Conservation (phyloP, 768 basidiomycete genomes). For the Suillus subaureus region DNA sequence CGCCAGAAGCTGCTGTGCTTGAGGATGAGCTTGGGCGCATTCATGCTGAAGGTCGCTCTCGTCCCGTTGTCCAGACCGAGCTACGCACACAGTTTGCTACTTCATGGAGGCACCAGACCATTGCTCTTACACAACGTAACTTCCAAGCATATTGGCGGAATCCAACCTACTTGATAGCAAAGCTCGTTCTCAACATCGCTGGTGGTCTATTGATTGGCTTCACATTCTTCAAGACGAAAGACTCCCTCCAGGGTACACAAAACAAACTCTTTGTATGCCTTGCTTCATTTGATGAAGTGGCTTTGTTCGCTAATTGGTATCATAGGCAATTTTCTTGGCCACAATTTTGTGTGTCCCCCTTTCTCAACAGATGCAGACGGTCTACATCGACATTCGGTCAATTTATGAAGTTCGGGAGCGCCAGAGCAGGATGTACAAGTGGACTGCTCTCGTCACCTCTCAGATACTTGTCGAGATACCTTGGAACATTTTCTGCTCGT, state of each 20-base stretch:
- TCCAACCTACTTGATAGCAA: slow-evolving; percentile 62
- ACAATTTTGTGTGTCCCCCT: slow-evolving; percentile 53
- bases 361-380: slow-evolving; percentile 64
- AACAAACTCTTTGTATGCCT: slow-evolving; percentile 63
- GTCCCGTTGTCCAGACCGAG: slow-evolving; percentile 38
- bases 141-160: slow-evolving; percentile 52
- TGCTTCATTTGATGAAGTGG: slow-evolving; percentile 8
- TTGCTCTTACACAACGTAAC: slow-evolving; percentile 47
- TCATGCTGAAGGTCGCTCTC: slow-evolving; percentile 48
- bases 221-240: slow-evolving; percentile 60
- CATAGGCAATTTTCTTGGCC: slow-evolving; percentile 57
- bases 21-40: slow-evolving; percentile 48
- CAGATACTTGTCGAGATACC: slow-evolving; percentile 60
- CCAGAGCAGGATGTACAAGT: slow-evolving; percentile 65
- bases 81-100: slow-evolving; percentile 53
- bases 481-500: slow-evolving; percentile 61
- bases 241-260: slow-evolving; percentile 59
- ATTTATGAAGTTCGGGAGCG: slow-evolving; percentile 71
- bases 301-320: background rate
- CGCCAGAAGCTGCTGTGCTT: slow-evolving; percentile 43
- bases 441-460: slow-evolving; percentile 58
- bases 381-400: slow-evolving; percentile 58
- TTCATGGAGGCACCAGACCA: slow-evolving; percentile 51
- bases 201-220: slow-evolving; percentile 62
- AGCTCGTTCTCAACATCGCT: slow-evolving; percentile 54